phyloP scores from a whole-genome alignment of 2,329 filamentous ascomycete species.

The Ophiosphaerella narmari region DNA sequence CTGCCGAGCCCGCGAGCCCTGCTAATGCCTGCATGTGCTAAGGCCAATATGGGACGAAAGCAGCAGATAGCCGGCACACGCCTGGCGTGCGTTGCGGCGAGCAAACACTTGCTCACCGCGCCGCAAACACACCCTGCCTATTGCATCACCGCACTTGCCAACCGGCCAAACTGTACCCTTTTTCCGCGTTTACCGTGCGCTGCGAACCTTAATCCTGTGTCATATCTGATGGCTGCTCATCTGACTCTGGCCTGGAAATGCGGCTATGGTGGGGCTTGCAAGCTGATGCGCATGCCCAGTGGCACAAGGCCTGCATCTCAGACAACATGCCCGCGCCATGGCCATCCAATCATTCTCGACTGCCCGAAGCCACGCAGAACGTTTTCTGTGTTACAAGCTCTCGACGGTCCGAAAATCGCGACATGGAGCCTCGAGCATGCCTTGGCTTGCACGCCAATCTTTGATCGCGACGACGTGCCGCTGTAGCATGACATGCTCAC shows the following conservation, averaged over 20 bases:
- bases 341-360: constrained; percentile 21
- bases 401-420: constrained; percentile 18
- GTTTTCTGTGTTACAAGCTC: constrained; percentile 11
- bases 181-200: constrained; percentile 20
- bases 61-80: constrained; percentile 14
- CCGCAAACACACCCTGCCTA: background rate
- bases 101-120: constrained; percentile 6
- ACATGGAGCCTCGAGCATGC: constrained; percentile 13
- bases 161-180: constrained; percentile 17
- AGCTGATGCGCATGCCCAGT: constrained; percentile 20
- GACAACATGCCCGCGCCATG: constrained; percentile 24
- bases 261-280: constrained; percentile 26
- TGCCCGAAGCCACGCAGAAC: constrained; percentile 23
- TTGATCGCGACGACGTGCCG: constrained; percentile 18
- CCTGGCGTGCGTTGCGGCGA: constrained; percentile 25
- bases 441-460: constrained; percentile 4
- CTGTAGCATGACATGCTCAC: constrained; percentile 25
- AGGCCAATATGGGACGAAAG: constrained; percentile 34
- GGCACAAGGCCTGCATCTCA: constrained; percentile 26
- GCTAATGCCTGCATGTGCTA: constrained; percentile 25
- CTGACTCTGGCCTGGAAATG: constrained; percentile 19
- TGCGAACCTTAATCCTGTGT: constrained; percentile 9
- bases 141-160: too few species aligned
- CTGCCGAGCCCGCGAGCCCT: constrained; percentile 28
- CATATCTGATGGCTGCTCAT: constrained; percentile 5